Evolutionary conservation across 192 early-diverging fungal genomes (phyloP), one percentile per base, ranked within the genome.

Genomic region (Podila clonocystis): DNA sequence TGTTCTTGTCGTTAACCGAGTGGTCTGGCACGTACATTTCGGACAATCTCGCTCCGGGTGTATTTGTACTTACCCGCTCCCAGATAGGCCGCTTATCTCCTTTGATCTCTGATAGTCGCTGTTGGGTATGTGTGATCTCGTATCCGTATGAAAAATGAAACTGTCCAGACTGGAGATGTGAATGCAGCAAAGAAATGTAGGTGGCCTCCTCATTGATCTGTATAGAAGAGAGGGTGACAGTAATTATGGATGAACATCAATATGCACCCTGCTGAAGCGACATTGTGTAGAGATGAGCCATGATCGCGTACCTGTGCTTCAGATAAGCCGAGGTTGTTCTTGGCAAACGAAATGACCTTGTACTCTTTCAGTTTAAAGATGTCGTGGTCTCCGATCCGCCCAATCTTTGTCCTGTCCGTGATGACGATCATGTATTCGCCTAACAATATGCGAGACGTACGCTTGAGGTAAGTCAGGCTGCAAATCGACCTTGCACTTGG

Each of bases 131-230:
- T 8, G 98, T 99, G 48, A 99, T 59, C 68, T 99, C 96, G 74
- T 89, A 93, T 29, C 89, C 88, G 71, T 94, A 94, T 58, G 97
- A 99, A 75, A 95, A 97, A 70, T 94, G 97, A 62, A 87, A 85
- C 17, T 73, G 64, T 41, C 74, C 80, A 31, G 79, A 82, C 62
- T 83, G 85, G 9, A 91, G 74, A 29, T 87, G 88, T 4, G 62
- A 73, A 48, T 87, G 83, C 11, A 89, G 58, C 8, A 91, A 67
- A 6, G 85, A 65, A 2, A 89, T 73, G 75, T 83, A 89, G 8
- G 59, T 57, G 2, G 83, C 57, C 68, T 91, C 89, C 41, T 89
- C 85, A 1, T 72, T 63, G n/a, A 62, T 73, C 89, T 90, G 82
- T 58, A 38, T 63, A 13, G 31, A 17, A 33, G 15, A 19, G 52